Conservation (phyloP, 1,284 basidiomycete species). For the Trametes hirsuta region DNA sequence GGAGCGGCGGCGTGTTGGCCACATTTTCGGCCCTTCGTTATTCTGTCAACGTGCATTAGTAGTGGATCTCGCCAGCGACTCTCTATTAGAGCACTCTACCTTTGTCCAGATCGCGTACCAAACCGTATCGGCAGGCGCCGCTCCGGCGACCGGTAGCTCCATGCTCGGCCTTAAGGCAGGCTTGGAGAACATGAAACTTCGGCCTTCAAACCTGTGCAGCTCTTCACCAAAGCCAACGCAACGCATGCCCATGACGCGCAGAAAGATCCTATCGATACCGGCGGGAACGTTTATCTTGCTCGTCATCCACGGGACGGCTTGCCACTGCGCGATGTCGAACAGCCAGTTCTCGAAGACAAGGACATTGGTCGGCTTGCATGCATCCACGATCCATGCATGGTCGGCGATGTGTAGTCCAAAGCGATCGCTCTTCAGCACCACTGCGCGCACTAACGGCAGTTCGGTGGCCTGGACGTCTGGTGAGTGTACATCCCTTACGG, state of each 20-base stretch:
- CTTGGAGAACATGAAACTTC: not conserved
- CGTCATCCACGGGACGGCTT: not conserved
- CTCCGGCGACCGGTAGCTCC: too few relatives aligned
- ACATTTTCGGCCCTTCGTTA: too few relatives aligned
- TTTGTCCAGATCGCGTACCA: too few relatives aligned
- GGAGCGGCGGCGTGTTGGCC: too few relatives aligned
- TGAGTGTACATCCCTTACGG: too few relatives aligned
- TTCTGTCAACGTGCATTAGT: too few relatives aligned
- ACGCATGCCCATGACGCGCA: not conserved
- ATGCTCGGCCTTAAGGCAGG: too few relatives aligned
- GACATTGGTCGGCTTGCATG: not conserved
- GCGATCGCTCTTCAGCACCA: not conserved
- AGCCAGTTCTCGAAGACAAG: not conserved
- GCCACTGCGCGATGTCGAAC: not conserved
- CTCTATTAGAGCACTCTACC: too few relatives aligned
- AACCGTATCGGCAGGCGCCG: too few relatives aligned
- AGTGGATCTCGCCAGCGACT: too few relatives aligned
- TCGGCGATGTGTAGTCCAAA: not conserved
- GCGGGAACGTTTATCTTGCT: not conserved
- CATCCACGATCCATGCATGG: not conserved
- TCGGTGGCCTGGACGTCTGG: not conserved
- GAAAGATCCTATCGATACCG: not conserved
- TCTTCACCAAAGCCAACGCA: not conserved
- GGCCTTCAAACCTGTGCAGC: not conserved
- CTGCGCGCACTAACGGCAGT: not conserved